Base-by-base conservation (phyloP, 352 stramenopile species). In the Pythium sukuiense region DNA sequence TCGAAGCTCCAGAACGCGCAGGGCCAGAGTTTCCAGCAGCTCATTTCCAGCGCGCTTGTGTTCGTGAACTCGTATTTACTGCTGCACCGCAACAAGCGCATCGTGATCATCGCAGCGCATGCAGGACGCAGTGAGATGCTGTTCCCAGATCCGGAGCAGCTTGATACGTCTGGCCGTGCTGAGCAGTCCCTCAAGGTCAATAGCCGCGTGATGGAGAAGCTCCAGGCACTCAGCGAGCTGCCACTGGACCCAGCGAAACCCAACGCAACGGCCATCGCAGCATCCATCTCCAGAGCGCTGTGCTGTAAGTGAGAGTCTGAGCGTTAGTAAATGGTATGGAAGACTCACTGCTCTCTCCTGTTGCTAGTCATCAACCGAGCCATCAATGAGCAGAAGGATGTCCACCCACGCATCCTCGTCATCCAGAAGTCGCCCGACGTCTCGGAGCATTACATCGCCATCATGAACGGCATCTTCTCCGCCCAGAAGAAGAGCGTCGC, bases 381-480 rank as follows among this genome's bases (percentile, higher is more conserved):
- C 3, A 92, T 93, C 43, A 87, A 79, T 32, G 87, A 95, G 53
- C 76, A 95, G 54, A 66, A 76, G 16, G 85, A 95, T 55, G 57
- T 93, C 27, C 82, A 77, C 24, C 84, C 88, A 27, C 81, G 87
- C n/a, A 93, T 96, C 55, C 74, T 96, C 57, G 78, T 95, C 39
- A 69, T 96, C 50, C 87, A 96, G 57, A 91, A 90, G 59, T 89
- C 85, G 14, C 77, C 84, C 3, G 88, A 96, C 57, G 85, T 94
- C 58, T 89, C 88, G 45, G 79, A 85, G 70, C 87, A 95, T 68
- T 96, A 96, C 73, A 96, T 96, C 55, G 85, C 87, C 13, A 91
- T 95, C 72, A 96, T 96, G 88, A 96, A 96, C 65, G 83, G 77
- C 61, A 95, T 95, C 62, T 96, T 96, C 68, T 95, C 88, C 43